These are phyloP conservation scores for Flaveria ramosissima DNA, from an alignment of 129 eudicot species.

Conservation along the genomic window DNA sequence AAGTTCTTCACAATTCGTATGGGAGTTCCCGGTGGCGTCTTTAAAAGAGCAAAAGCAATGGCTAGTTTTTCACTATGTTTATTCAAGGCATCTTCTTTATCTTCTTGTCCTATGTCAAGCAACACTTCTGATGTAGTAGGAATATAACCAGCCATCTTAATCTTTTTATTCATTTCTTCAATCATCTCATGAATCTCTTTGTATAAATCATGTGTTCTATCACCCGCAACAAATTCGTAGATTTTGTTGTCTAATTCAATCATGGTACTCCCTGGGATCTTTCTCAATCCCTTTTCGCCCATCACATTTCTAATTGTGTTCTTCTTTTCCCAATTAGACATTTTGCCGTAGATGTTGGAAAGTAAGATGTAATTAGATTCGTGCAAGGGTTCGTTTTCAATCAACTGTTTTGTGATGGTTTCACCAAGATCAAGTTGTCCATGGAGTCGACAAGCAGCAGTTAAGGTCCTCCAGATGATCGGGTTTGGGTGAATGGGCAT, in stretches of 20 bases:
- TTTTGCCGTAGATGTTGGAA: conserved; percentile 74
- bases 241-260: conserved; percentile 61
- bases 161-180: conserved; percentile 66
- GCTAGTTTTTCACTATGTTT: conserved; percentile 87
- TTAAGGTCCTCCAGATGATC: conserved; percentile 65
- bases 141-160: conserved; percentile 67
- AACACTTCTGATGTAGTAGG: conserved; percentile 66
- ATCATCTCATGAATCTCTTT: conserved; percentile 67
- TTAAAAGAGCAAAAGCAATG: conserved; percentile 72
- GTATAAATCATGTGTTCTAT: conserved; percentile 50
- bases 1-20: conserved; percentile 70
- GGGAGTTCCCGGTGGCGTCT: conserved; percentile 65
- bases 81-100: conserved; percentile 65
- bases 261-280: conserved; percentile 74
- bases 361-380: conserved; percentile 73
- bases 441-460: conserved; percentile 64
- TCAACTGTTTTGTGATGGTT: conserved; percentile 47
- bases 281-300: conserved; percentile 64
- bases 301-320: conserved; percentile 56
- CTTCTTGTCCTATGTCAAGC: conserved; percentile 74
- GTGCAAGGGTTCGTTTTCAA: conserved; percentile 50
- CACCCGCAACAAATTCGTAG: conserved; percentile 72
- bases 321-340: conserved; percentile 69
- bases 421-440: conserved; percentile 68
- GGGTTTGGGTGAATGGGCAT: conserved; percentile 84